A percentile compares a stretch with the other conserved stretches of the same genome.
These are phyloP conservation scores for Eucalyptus virginea DNA, from an alignment of 345 rosid species.

Conservation along the genomic window DNA sequence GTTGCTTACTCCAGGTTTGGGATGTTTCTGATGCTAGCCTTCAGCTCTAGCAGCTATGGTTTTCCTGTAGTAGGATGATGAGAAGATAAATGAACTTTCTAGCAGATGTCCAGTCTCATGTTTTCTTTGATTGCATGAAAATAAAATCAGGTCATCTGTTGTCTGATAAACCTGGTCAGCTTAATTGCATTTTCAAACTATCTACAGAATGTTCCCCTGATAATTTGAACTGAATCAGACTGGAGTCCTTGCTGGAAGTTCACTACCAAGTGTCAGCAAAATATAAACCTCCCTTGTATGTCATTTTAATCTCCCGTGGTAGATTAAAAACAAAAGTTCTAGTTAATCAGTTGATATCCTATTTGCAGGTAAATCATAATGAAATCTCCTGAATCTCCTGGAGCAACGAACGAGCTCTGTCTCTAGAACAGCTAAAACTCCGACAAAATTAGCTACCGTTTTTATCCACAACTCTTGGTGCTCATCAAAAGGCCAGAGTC, in stretches of 20 bases:
- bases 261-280: too few species aligned
- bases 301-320: too few species aligned
- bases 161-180: neutral
- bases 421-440: too few species aligned
- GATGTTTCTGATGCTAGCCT: neutral
- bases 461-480: too few species aligned
- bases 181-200: neutral
- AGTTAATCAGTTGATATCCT: too few species aligned
- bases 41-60: neutral
- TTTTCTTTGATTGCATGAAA: neutral
- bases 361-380: too few species aligned
- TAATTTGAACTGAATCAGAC: neutral
- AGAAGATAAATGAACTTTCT: neutral
- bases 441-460: too few species aligned
- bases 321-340: too few species aligned
- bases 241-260: neutral
- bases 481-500: too few species aligned
- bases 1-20: neutral
- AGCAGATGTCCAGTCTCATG: neutral
- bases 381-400: too few species aligned
- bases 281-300: too few species aligned
- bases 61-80: neutral
- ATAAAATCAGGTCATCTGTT: neutral
- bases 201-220: neutral
- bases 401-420: too few species aligned